Conservation (phyloP, 2,329 filamentous ascomycete species). For the Aspergillus puulaauensis region DNA sequence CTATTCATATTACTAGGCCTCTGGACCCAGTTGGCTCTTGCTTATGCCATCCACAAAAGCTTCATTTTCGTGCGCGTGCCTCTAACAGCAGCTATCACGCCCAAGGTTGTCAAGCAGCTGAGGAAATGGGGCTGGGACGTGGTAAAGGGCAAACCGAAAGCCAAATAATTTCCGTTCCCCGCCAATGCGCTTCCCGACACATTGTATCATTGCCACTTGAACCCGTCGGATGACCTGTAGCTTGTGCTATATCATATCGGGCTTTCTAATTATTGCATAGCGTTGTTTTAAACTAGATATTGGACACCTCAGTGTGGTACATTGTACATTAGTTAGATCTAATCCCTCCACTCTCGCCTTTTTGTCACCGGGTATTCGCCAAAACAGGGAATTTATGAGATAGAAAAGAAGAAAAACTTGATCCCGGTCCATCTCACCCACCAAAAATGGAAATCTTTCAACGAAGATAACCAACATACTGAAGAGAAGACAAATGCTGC, state of each 20-base stretch:
- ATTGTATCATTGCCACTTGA: neutral
- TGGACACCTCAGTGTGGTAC: slow-evolving; percentile 15
- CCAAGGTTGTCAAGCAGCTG: slow-evolving; percentile 88
- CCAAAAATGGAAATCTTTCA: neutral
- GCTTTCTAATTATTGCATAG: slow-evolving; percentile 21
- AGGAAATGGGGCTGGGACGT: slow-evolving; percentile 93
- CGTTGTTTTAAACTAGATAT: slow-evolving; percentile 15
- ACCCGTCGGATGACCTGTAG: neutral
- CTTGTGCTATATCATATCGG: slow-evolving; percentile 1
- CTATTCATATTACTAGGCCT: slow-evolving; percentile 48
- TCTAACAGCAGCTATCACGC: slow-evolving; percentile 82
- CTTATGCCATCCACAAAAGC: slow-evolving; percentile 96
- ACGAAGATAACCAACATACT: neutral
- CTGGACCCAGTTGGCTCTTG: slow-evolving; percentile 85
- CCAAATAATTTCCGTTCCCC: slow-evolving; percentile 16
- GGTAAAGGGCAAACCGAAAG: slow-evolving; percentile 65
- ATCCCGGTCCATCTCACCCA: slow-evolving; percentile 2
- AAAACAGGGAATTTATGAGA: slow-evolving; percentile 3
- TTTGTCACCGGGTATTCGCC: slow-evolving; percentile 10
- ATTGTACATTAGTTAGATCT: slow-evolving; percentile 35
- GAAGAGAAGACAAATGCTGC: neutral
- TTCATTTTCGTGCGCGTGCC: slow-evolving; percentile 97
- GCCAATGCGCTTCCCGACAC: neutral
- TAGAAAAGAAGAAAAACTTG: slow-evolving; percentile 2
- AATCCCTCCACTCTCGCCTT: slow-evolving; percentile 25